Base-by-base conservation (phyloP, 306 rosid species). In the Hylodesmum podocarpum region DNA sequence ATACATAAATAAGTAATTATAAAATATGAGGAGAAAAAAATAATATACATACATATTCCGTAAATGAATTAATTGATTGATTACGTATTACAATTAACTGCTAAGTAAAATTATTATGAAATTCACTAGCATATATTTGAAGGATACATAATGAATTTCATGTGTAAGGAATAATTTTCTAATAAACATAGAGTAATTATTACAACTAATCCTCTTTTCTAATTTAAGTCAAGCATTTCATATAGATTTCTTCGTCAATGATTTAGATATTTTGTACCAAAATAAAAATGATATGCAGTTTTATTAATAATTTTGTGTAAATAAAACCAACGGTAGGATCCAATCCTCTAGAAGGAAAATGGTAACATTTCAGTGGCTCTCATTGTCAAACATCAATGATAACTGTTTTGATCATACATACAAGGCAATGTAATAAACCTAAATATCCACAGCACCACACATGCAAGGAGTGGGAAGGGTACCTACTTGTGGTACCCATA, bases 391-490 rank as follows among this genome's bases (percentile, higher is more conserved):
- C 34, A 59, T 29, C 7, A 61, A 75, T n/a, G n/a, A n/a, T n/a
- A 59, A 43, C 33, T 19, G 3, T 31, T 11, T 18, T 27, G 4
- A 74, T 61, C 11, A 12, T 61, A 62, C 15, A 16, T 57, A 57
- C 2, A 10, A 40, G 15, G 70, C 36, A 28, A 0, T 8, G 5
- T 9, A 46, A 19, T 43, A 74, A 53, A 58, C 36, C 46, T 16
- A 47, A 77, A 67, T 37, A 39, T 53, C 39, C 19, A 57, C 47
- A 33, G 1, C 41, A 66, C 22, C 27, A 68, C 81, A 78, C 76
- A 76, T 71, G 77, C 31, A 28, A 33, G 79, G 66, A 49, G 70
- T 24, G 55, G 27, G 82, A 39, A 33, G 1, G 64, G 49, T 31
- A 25, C 67, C 67, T 13, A 66, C 75, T 21, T 21, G 37, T 33